Conservation (phyloP, 306 rosid species). For the Clitoria ternatea region DNA sequence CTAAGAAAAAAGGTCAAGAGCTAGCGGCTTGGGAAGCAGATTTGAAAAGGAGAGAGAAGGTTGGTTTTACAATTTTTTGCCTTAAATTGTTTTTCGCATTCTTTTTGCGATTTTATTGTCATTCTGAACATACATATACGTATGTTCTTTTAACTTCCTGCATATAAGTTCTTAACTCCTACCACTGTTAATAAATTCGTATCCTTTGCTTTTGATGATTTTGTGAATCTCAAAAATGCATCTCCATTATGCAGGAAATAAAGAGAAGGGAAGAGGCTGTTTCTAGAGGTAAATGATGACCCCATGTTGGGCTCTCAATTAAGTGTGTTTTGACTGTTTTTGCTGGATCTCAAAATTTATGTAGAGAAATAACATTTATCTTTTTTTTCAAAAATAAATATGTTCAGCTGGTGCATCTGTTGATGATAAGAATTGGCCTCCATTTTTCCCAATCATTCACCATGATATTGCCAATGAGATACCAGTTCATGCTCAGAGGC, state of each 20-base stretch:
- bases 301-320: neutral
- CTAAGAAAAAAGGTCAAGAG: conserved; percentile 75
- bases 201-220: conserved; percentile 21
- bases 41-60: conserved; percentile 83
- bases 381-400: conserved; percentile 19
- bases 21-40: conserved; percentile 94
- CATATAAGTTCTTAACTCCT: conserved; percentile 10
- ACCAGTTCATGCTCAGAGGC: conserved; percentile 89
- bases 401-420: conserved; percentile 64
- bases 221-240: conserved; percentile 23
- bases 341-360: conserved; percentile 1
- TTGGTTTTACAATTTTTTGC: conserved; percentile 11
- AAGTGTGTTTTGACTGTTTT: conserved; percentile 7
- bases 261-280: conserved; percentile 88
- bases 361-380: conserved; percentile 14
- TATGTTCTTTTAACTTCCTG: conserved; percentile 6
- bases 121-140: neutral
- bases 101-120: conserved; percentile 13
- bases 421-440: conserved; percentile 98
- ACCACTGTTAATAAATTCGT: conserved; percentile 6
- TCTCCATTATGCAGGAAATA: conserved; percentile 73
- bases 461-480: conserved; percentile 97
- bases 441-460: conserved; percentile 88
- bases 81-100: neutral
- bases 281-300: conserved; percentile 47